Evolutionary conservation across 306 rosid genomes (phyloP).

Genomic region (Sechiopsis laciniata): DNA sequence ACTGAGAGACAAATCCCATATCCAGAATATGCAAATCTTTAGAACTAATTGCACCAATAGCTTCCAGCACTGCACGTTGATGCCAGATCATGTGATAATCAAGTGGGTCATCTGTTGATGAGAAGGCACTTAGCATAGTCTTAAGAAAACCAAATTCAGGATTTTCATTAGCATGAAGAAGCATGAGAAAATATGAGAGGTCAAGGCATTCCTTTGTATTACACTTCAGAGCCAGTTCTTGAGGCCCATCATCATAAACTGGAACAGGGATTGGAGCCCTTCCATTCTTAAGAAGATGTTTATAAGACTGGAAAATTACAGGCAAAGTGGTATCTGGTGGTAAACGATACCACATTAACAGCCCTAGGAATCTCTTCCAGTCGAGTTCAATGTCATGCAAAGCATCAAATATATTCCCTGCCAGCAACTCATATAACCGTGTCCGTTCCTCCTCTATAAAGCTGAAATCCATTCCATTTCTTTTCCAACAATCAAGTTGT

Average conservation of each 20-base stretch:
- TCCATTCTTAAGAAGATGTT: constrained; percentile 62
- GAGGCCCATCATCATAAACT: constrained; percentile 62
- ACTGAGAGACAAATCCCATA: constrained; percentile 76
- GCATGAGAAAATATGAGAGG: constrained; percentile 88
- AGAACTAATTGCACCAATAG: constrained; percentile 70
- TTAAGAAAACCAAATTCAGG: constrained; percentile 48
- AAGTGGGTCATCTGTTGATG: constrained; percentile 88
- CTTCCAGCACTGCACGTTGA: constrained; percentile 77
- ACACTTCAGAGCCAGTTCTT: constrained; percentile 40
- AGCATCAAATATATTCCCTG: constrained; percentile 67
- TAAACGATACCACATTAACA: constrained; percentile 80
- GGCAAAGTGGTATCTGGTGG: constrained; percentile 71
- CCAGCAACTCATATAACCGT: constrained; percentile 74
- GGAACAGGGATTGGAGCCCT: constrained; percentile 87
- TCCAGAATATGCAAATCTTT: constrained; percentile 89
- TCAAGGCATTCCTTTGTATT: constrained; percentile 49
- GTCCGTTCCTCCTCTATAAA: constrained; percentile 80
- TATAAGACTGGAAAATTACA: constrained; percentile 55
- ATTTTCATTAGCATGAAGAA: constrained; percentile 71
- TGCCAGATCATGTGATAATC: constrained; percentile 99
- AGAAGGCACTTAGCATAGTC: constrained; percentile 82
- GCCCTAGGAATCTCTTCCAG: constrained; percentile 92
- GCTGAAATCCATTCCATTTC: constrained; percentile 76
- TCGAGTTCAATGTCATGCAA: constrained; percentile 56
- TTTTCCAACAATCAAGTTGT: constrained; percentile 84